Evolutionary conservation across 257 asterid species (phyloP).

Genomic region (Primulina huaijiensis): DNA sequence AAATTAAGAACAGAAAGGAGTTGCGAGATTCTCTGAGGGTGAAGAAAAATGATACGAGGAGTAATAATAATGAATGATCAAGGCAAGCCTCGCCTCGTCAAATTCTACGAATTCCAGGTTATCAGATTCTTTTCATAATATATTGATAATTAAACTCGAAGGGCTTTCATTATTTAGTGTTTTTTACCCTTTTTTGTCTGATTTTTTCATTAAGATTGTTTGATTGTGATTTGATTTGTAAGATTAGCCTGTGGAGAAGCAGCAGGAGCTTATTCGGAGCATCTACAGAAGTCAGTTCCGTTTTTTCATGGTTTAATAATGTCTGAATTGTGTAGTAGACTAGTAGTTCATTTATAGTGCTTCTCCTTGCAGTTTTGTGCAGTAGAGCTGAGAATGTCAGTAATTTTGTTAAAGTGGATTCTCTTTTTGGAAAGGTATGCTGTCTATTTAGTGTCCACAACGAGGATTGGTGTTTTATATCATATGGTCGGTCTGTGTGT

Average conservation of each 20-base stretch:
- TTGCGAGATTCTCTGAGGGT: background rate
- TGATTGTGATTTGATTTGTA: conserved; percentile 22
- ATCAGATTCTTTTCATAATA: background rate
- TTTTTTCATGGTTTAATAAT: background rate
- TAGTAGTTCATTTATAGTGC: conserved; percentile 9
- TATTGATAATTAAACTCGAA: background rate
- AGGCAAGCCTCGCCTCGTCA: conserved; percentile 94
- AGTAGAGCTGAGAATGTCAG: conserved; percentile 81
- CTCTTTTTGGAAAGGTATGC: conserved; percentile 69
- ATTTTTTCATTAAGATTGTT: conserved; percentile 6
- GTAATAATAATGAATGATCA: conserved; percentile 86
- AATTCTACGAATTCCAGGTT: conserved; percentile 80
- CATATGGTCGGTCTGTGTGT: background rate
- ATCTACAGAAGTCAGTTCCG: conserved; percentile 61
- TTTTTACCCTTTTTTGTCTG: background rate
- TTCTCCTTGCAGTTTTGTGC: conserved; percentile 61
- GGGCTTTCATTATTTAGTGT: background rate
- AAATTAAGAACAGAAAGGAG: background rate
- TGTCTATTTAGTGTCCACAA: background rate
- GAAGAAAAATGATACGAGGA: conserved; percentile 66
- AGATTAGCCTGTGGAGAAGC: conserved; percentile 85
- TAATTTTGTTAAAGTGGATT: conserved; percentile 76
- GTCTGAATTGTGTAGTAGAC: background rate
- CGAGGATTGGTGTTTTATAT: background rate
- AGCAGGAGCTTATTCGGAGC: conserved; percentile 78